These are phyloP conservation scores for Trichoderma erinaceum DNA, from an alignment of 495 filamentous ascomycete species.

Conservation along the genomic window DNA sequence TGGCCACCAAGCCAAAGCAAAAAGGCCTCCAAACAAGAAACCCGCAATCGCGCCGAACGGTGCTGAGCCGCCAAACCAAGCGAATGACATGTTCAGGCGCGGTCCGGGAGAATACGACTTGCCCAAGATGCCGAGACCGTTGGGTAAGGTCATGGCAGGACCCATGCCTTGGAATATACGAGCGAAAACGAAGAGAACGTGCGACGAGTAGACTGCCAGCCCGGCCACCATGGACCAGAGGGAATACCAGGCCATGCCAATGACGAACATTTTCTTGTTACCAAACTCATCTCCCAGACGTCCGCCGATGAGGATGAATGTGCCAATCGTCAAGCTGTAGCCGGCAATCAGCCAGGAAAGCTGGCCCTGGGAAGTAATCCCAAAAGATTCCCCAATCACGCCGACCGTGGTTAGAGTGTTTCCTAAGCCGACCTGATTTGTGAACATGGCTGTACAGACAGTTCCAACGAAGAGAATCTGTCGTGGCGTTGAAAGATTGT, in stretches of 20 bases:
- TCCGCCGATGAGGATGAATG: slow-evolving; percentile 53
- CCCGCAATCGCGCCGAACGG: slow-evolving; percentile 44
- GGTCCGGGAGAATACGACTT: slow-evolving; percentile 44
- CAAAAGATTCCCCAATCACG: slow-evolving; percentile 40
- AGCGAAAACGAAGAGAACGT: slow-evolving; percentile 50
- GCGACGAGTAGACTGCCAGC: slow-evolving; percentile 29
- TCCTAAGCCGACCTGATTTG: not conserved
- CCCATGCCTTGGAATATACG: slow-evolving; percentile 60
- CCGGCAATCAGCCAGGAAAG: slow-evolving; percentile 45
- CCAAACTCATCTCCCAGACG: slow-evolving; percentile 61
- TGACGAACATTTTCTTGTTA: slow-evolving; percentile 53
- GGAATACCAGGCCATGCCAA: slow-evolving; percentile 57
- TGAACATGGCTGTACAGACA: not conserved
- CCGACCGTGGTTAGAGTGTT: slow-evolving; percentile 17
- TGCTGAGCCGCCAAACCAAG: slow-evolving; percentile 55
- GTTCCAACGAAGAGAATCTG: not conserved
- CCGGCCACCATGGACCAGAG: slow-evolving; percentile 57
- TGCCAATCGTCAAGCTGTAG: slow-evolving; percentile 54
- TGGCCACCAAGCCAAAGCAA: not conserved
- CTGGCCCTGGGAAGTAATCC: slow-evolving; percentile 32
- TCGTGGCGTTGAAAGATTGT: not conserved
- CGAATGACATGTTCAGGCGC: slow-evolving; percentile 54
- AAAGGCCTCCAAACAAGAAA: not conserved
- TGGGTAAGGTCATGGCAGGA: slow-evolving; percentile 55
- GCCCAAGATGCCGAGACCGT: slow-evolving; percentile 56